Percentiles rank a stretch among this genome's conserved stretches.
Evolutionary conservation across 2,329 filamentous ascomycete species (phyloP).

Genomic region (Exophiala viscosa): DNA sequence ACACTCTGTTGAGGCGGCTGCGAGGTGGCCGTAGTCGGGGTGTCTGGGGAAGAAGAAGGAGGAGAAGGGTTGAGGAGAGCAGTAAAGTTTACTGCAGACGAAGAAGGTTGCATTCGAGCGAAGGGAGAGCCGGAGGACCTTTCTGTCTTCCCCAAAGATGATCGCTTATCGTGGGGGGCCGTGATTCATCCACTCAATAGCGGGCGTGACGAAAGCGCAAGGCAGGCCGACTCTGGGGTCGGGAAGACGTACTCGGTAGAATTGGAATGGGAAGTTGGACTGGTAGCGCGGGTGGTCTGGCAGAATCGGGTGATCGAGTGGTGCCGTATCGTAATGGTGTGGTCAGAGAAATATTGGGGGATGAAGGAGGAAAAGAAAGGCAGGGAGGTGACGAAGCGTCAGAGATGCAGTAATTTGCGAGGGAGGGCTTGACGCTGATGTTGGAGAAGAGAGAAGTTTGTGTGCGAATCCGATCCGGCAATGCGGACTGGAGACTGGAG

Average conservation of each 20-base stretch:
- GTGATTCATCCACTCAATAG: constrained; percentile 23
- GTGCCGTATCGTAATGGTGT: constrained; percentile 13
- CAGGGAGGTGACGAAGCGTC: constrained; percentile 7
- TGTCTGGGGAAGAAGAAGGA: constrained; percentile 22
- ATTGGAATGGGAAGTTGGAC: constrained; percentile 14
- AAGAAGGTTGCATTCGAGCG: constrained; percentile 29
- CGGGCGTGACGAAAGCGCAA: constrained; percentile 21
- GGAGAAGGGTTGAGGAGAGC: constrained; percentile 27
- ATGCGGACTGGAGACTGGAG: constrained; percentile 24
- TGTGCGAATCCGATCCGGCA: constrained; percentile 16
- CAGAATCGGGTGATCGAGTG: background rate
- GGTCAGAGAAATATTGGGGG: constrained; percentile 18
- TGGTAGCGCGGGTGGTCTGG: constrained; percentile 19
- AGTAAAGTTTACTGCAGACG: constrained; percentile 29
- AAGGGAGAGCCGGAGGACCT: constrained; percentile 7
- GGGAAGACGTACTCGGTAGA: constrained; percentile 16
- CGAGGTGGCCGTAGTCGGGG: constrained; percentile 7
- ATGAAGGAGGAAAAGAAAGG: background rate
- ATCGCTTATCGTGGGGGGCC: constrained; percentile 27
- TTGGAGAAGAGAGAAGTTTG: constrained; percentile 1
- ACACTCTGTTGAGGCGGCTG: constrained; percentile 19
- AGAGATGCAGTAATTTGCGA: constrained; percentile 9
- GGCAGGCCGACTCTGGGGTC: constrained; percentile 17
- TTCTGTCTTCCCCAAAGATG: constrained; percentile 20
- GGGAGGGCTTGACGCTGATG: constrained; percentile 3